A percentile compares a stretch with the other conserved stretches of the same genome.
phyloP scores from a whole-genome alignment of 176 grass and related monocot species.

The Rhynchospora breviuscula region DNA sequence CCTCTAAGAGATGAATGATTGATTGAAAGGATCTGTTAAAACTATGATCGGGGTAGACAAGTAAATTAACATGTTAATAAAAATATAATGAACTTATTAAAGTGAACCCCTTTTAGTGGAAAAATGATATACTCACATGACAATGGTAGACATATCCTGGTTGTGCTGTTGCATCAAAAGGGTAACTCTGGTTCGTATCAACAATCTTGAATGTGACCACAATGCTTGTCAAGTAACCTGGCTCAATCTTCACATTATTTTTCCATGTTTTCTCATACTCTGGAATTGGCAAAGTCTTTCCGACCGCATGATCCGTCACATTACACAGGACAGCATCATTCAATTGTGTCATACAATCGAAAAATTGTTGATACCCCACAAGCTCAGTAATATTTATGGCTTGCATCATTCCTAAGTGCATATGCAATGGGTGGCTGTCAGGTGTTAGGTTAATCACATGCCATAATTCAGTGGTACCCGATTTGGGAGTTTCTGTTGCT shows the following conservation, averaged over 20 bases:
- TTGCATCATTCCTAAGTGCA: conserved; percentile 57
- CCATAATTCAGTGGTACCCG: conserved; percentile 59
- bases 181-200: conserved; percentile 40
- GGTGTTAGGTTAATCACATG: conserved; percentile 72
- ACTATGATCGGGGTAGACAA: no score
- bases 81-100: neutral
- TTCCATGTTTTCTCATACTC: conserved; percentile 78
- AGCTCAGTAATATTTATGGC: conserved; percentile 32
- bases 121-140: conserved; percentile 34
- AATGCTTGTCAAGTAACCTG: conserved; percentile 49
- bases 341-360: conserved; percentile 35
- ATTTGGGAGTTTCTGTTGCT: conserved; percentile 55
- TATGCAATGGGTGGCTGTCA: conserved; percentile 75
- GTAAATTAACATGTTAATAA: neutral
- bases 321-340: conserved; percentile 49
- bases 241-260: conserved; percentile 59
- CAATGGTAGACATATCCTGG: conserved; percentile 86
- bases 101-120: neutral
- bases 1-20: neutral
- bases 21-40: neutral
- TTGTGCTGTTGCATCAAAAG: conserved; percentile 63
- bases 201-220: conserved; percentile 61
- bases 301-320: conserved; percentile 42
- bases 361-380: conserved; percentile 14
- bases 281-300: conserved; percentile 23